Percentiles rank a stretch among this genome's conserved stretches.
Conservation (phyloP, 345 rosid genomes). For the Microthlaspi erraticum region DNA sequence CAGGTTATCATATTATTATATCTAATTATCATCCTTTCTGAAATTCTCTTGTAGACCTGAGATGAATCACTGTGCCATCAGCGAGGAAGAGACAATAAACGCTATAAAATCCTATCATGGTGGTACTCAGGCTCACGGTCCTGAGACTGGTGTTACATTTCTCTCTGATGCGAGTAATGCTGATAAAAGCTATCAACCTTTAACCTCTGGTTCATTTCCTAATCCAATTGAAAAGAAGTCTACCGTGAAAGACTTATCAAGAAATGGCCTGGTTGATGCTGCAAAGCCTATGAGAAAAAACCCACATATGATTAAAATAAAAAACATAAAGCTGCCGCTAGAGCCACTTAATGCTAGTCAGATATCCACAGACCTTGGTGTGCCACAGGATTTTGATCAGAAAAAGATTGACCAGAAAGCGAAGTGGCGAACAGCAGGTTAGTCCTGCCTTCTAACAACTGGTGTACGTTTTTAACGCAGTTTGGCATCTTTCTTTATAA, state of each 20-base stretch:
- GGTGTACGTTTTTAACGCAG: constrained; percentile 17
- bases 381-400: constrained; percentile 8
- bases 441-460: constrained; percentile 14
- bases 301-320: constrained; percentile 42
- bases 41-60: constrained; percentile 45
- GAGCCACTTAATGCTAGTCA: constrained; percentile 27
- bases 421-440: constrained; percentile 31
- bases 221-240: constrained; percentile 27
- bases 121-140: constrained; percentile 4
- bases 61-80: constrained; percentile 43
- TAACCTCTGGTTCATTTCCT: constrained; percentile 31
- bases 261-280: constrained; percentile 32
- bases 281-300: constrained; percentile 47
- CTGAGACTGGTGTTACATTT: constrained; percentile 40
- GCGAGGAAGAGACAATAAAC: constrained; percentile 40
- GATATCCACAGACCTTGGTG: constrained; percentile 30
- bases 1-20: constrained; percentile 2
- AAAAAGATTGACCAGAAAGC: constrained; percentile 32
- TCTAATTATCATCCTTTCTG: constrained; percentile 29
- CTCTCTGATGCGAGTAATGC: constrained; percentile 31
- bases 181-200: constrained; percentile 29
- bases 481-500: background rate
- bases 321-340: constrained; percentile 20
- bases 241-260: constrained; percentile 22
- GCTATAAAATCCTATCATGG: constrained; percentile 10